Percentiles rank a stretch among this genome's conserved stretches.
phyloP scores from a whole-genome alignment of 805 yeast genomes.

The Saccharomycopsis javanensis region DNA sequence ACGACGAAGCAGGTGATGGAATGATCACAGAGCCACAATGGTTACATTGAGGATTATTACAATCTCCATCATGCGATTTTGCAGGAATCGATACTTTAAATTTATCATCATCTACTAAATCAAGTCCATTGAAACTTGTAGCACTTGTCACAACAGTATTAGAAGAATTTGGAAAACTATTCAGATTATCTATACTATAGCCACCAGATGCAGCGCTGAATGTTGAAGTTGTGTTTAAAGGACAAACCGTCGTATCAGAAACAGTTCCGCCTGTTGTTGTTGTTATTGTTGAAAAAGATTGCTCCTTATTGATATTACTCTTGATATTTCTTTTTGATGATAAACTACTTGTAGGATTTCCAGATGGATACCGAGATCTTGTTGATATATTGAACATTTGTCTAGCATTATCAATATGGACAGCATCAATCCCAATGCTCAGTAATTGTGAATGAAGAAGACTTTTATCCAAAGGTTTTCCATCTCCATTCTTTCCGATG shows the following conservation, averaged over 20 bases:
- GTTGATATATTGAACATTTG: conserved; percentile 48
- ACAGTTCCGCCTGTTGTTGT: background rate
- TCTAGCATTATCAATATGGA: conserved; percentile 52
- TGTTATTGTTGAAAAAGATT: background rate
- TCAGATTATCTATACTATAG: background rate
- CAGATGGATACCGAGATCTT: conserved; percentile 28
- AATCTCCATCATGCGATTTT: conserved; percentile 27
- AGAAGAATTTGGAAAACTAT: background rate
- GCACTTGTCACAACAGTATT: background rate
- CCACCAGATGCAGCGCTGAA: background rate
- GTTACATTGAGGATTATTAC: conserved; percentile 39
- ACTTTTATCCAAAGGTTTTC: background rate
- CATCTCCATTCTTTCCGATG: background rate
- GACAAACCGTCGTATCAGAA: background rate
- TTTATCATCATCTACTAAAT: background rate
- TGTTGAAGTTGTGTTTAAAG: background rate
- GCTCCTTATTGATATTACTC: conserved; percentile 7
- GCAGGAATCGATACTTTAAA: conserved; percentile 30
- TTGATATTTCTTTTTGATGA: background rate
- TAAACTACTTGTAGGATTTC: background rate
- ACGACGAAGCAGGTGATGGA: conserved; percentile 63
- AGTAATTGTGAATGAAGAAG: background rate
- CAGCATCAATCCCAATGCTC: conserved; percentile 39
- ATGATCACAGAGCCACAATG: conserved; percentile 66
- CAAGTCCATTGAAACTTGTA: background rate